These are phyloP conservation scores for Curvularia hawaiiensis DNA, from an alignment of 2,329 filamentous ascomycete species.

Conservation along the genomic window DNA sequence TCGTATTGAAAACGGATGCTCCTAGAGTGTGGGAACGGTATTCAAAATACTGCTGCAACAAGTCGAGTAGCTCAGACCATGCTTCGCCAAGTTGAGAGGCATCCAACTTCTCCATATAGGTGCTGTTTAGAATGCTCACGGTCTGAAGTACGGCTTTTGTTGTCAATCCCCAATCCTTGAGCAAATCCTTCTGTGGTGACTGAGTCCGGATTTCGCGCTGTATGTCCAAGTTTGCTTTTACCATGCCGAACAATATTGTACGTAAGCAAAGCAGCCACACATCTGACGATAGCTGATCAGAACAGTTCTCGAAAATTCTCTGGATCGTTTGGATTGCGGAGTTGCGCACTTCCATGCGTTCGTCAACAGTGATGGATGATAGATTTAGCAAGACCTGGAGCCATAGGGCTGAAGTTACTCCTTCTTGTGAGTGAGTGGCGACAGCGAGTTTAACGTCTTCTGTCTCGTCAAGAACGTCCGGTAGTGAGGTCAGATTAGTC, in stretches of 20 bases:
- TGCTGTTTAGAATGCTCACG: constrained; percentile 65
- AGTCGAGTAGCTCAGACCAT: constrained; percentile 75
- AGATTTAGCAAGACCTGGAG: constrained; percentile 75
- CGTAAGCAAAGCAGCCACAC: constrained; percentile 86
- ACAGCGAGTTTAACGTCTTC: constrained; percentile 64
- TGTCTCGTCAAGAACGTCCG: constrained; percentile 23
- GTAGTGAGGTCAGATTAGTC: constrained; percentile 48
- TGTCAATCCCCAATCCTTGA: constrained; percentile 48
- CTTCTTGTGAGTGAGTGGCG: constrained; percentile 61
- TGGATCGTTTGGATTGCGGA: constrained; percentile 90
- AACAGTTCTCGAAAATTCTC: constrained; percentile 90
- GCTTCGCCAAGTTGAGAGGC: constrained; percentile 71
- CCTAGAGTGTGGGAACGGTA: constrained; percentile 49
- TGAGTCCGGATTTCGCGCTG: constrained; percentile 28
- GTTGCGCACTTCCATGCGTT: constrained; percentile 76
- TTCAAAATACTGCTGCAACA: constrained; percentile 62
- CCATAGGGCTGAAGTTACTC: constrained; percentile 76
- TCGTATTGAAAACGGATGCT: constrained; percentile 49
- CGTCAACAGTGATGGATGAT: constrained; percentile 72
- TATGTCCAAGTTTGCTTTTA: constrained; percentile 63
- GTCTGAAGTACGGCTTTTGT: constrained; percentile 47
- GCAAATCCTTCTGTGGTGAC: constrained; percentile 25
- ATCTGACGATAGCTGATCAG: constrained; percentile 75
- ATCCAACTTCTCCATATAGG: constrained; percentile 75
- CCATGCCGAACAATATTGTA: constrained; percentile 77